Conservation (phyloP, 805 yeast genomes). For the Phaffomyces opuntiae region DNA sequence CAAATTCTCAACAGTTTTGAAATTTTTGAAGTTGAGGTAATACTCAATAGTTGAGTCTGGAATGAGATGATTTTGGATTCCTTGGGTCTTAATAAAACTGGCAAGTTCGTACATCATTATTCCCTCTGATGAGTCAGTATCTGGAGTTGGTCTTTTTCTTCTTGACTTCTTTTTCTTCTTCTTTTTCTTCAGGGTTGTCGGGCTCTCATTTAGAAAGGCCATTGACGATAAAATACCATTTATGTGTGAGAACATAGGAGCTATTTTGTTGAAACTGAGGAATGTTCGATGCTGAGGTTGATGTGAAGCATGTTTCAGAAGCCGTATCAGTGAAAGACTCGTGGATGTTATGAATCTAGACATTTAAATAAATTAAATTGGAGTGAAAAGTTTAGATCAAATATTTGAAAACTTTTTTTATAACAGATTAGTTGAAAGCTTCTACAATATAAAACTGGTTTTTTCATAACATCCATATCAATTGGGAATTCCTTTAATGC, state of each 20-base stretch:
- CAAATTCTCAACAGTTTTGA: conserved; percentile 37
- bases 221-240: neutral
- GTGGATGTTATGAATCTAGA: neutral
- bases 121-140: conserved; percentile 8
- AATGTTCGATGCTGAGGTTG: neutral
- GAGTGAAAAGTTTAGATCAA: too few relatives aligned
- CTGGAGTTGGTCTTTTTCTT: neutral
- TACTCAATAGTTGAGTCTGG: conserved; percentile 4
- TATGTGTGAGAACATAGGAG: conserved; percentile 14
- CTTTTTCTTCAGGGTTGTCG: neutral
- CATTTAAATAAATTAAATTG: too few relatives aligned
- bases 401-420: too few relatives aligned
- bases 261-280: conserved; percentile 14
- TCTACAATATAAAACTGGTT: too few relatives aligned
- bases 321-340: neutral
- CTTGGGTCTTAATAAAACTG: neutral
- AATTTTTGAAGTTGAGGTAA: conserved; percentile 2
- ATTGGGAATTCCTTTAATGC: too few relatives aligned
- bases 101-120: conserved; percentile 4
- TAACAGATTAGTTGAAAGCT: too few relatives aligned
- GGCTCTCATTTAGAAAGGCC: neutral
- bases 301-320: neutral
- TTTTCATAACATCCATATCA: too few relatives aligned
- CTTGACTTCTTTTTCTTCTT: conserved; percentile 1
- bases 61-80: neutral